Evolutionary conservation across 2,329 filamentous ascomycete species (phyloP).

Genomic region (Lasiodiplodia hormozganensis): DNA sequence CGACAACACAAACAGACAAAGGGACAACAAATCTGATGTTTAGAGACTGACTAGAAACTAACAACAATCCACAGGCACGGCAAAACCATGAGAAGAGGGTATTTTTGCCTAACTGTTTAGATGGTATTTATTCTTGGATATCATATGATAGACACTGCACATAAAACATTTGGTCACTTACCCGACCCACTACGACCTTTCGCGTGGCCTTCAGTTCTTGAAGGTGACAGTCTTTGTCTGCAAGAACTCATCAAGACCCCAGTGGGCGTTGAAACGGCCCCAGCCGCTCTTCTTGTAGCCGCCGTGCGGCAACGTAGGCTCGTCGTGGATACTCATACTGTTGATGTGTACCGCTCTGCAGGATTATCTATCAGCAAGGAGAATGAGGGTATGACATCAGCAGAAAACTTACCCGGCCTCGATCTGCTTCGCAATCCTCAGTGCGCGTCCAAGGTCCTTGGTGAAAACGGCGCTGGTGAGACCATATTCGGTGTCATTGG

Average conservation of each 20-base stretch:
- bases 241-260: slow-evolving; percentile 57
- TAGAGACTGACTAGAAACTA: not conserved
- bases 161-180: not conserved
- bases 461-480: slow-evolving; percentile 76
- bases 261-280: slow-evolving; percentile 54
- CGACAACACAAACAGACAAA: not conserved
- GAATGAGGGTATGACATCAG: too few relatives aligned
- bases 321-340: slow-evolving; percentile 59
- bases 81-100: not conserved
- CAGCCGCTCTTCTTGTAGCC: slow-evolving; percentile 58
- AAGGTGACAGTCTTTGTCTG: slow-evolving; percentile 51
- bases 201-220: slow-evolving; percentile 37
- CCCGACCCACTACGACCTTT: not conserved
- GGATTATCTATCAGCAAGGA: slow-evolving; percentile 7
- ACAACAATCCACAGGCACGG: not conserved
- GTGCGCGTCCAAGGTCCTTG: slow-evolving; percentile 61
- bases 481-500: slow-evolving; percentile 85
- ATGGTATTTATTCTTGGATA: slow-evolving; percentile 12
- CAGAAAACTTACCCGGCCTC: slow-evolving; percentile 62
- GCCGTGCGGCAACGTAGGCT: slow-evolving; percentile 56
- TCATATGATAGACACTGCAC: not conserved
- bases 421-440: slow-evolving; percentile 53
- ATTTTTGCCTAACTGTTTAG: not conserved
- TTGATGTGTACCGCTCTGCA: slow-evolving; percentile 58
- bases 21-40: not conserved